Conservation (phyloP, 2,329 filamentous ascomycete genomes). For the Pleoardoris graminearum region DNA sequence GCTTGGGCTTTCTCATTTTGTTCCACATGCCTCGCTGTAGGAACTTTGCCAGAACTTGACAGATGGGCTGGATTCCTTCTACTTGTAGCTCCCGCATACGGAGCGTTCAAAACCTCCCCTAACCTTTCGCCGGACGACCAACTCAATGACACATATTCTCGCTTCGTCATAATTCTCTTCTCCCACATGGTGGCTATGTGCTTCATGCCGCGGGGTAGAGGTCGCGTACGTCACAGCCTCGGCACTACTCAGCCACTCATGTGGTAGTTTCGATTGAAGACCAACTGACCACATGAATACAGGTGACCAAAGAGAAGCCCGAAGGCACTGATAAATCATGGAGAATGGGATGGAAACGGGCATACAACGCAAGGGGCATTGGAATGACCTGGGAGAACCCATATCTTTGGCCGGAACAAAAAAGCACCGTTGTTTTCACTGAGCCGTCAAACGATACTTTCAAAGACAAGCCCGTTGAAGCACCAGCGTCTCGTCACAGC, state of each 20-base stretch:
- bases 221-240: not conserved
- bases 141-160: slow-evolving; percentile 10
- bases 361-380: not conserved
- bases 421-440: not conserved
- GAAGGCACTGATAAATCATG: not conserved
- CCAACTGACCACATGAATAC: not conserved
- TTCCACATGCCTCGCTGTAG: slow-evolving; percentile 5
- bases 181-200: slow-evolving; percentile 10
- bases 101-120: slow-evolving; percentile 7
- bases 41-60: slow-evolving; percentile 2
- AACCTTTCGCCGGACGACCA: slow-evolving; percentile 5
- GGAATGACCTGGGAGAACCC: slow-evolving; percentile 1
- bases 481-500: not conserved
- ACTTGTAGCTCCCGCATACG: slow-evolving; percentile 6
- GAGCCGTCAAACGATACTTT: not conserved
- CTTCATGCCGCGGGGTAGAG: slow-evolving; percentile 2
- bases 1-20: slow-evolving; percentile 10
- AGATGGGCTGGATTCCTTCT: slow-evolving; percentile 8
- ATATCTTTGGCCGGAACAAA: slow-evolving; percentile 5
- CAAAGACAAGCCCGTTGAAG: slow-evolving; percentile 3
- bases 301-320: not conserved
- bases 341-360: slow-evolving; percentile 1
- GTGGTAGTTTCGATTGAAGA: not conserved
- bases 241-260: no score
- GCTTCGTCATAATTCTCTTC: slow-evolving; percentile 10